phyloP scores from a whole-genome alignment of 306 rosid genomes.

The Sicyos edulis region DNA sequence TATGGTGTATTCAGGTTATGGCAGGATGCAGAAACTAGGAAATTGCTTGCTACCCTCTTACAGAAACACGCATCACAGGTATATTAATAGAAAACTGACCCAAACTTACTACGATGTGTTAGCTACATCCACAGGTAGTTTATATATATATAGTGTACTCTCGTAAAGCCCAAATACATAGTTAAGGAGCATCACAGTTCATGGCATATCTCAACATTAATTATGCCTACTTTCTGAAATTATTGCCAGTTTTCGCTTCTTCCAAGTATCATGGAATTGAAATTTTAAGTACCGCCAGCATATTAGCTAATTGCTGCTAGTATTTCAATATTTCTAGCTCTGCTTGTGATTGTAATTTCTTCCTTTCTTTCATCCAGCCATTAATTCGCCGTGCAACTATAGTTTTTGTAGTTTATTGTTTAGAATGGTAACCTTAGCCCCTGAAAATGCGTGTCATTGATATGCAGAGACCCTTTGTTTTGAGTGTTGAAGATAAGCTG shows the following conservation, averaged over 20 bases:
- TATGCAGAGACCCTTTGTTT: slow-evolving; percentile 71
- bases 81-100: not conserved
- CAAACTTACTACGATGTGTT: no score
- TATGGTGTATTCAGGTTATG: slow-evolving; percentile 56
- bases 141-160: no score
- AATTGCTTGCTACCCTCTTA: slow-evolving; percentile 56
- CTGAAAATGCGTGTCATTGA: not conserved
- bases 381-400: not conserved
- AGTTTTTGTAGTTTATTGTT: not conserved
- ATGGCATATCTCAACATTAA: no score
- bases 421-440: not conserved
- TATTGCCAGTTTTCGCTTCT: not conserved
- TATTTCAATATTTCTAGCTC: not conserved
- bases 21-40: slow-evolving; percentile 95
- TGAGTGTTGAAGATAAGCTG: slow-evolving; percentile 84
- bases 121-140: no score
- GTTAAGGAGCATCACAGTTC: no score
- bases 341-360: not conserved
- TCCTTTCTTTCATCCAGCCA: not conserved
- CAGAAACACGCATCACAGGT: slow-evolving; percentile 68
- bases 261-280: not conserved
- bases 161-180: no score
- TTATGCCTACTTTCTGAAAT: not conserved
- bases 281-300: not conserved
- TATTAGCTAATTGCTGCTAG: not conserved